Percentiles rank a stretch among this genome's conserved stretches.
These are phyloP conservation scores for Fusarium oligoseptatum DNA, from an alignment of 2,329 filamentous ascomycete species.

Conservation along the genomic window DNA sequence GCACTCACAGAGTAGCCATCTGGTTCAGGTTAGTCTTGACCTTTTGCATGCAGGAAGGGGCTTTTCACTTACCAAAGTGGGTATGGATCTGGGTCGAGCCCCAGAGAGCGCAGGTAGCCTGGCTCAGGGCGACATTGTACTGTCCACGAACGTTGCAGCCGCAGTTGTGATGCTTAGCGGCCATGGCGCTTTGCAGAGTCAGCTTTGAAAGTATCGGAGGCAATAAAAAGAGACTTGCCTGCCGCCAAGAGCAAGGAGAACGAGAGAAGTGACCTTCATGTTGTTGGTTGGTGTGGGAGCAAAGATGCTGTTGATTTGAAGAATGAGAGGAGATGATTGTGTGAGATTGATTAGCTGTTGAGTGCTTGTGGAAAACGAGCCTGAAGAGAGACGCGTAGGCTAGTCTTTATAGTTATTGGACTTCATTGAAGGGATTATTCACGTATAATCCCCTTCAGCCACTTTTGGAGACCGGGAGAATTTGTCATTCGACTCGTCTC, in stretches of 20 bases:
- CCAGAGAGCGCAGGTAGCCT: slow-evolving; percentile 27
- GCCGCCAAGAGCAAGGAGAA: slow-evolving; percentile 2
- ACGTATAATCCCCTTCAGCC: too few species aligned
- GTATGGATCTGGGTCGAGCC: slow-evolving; percentile 19
- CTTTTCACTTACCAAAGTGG: not conserved
- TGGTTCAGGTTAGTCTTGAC: not conserved
- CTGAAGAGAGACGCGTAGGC: not conserved
- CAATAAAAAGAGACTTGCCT: not conserved
- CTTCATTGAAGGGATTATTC: too few species aligned
- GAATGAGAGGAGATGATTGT: not conserved
- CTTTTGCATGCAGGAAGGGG: too few species aligned
- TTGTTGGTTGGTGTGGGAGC: not conserved
- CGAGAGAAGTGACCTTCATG: not conserved
- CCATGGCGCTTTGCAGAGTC: slow-evolving; percentile 7
- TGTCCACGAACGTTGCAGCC: slow-evolving; percentile 24
- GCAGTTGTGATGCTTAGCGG: slow-evolving; percentile 22
- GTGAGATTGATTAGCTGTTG: not conserved
- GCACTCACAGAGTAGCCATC: slow-evolving; percentile 30
- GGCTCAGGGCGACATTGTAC: slow-evolving; percentile 11
- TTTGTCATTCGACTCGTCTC: not conserved
- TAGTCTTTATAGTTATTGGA: not conserved
- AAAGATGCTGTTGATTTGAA: not conserved
- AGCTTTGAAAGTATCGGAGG: not conserved
- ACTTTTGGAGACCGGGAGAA: not conserved
- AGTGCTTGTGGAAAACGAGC: not conserved